Evolutionary conservation across 192 early-diverging fungal genomes (phyloP), one percentile per base, ranked within the genome.

Genomic region (Podila clonocystis): DNA sequence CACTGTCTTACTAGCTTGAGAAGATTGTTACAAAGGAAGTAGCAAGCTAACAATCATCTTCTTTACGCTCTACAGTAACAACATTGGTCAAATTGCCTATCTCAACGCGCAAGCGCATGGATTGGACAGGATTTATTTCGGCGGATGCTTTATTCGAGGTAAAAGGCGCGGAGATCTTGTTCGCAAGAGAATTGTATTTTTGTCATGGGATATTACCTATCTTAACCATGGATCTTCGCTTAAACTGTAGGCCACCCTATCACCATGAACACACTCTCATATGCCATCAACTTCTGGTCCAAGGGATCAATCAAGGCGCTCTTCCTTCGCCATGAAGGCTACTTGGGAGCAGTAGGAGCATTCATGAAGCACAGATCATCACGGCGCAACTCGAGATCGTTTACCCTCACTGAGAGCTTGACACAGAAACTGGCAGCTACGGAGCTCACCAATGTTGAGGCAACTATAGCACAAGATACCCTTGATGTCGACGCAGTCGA

Each of bases 71-170:
- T 6, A 64, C 82, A 93, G 95, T 82, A 99, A 99, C 87, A 99
- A 98, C 82, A 95, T 99, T 89, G 97, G 98, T 12, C 98, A 99
- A 82, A 98, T 99, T 65, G 98, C 97, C 0, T 99, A 97, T 68
- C 85, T 99, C 65, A 98, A 98, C 74, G 98, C 98, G 9, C 92
- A 96, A 75, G 89, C 93, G 30, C 97, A 98, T 85, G 94, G 92
- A 24, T 91, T 98, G 66, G 84, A 85, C 24, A 87, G 88, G 58
- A 98, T 99, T 63, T 99, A 98, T 85, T 99, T 99, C 85, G 95
- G 95, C 75, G 98, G 98, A 33, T 98, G 94, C 84, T 99, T 98
- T 83, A 98, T 99, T 68, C 87, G 95, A 87, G 96, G 91, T 89
- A 85, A 52, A 28, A 15, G 9, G 2, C 8, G 15, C 61, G 33